Conservation (phyloP, 768 basidiomycete genomes). For the Lentinula edodes region DNA sequence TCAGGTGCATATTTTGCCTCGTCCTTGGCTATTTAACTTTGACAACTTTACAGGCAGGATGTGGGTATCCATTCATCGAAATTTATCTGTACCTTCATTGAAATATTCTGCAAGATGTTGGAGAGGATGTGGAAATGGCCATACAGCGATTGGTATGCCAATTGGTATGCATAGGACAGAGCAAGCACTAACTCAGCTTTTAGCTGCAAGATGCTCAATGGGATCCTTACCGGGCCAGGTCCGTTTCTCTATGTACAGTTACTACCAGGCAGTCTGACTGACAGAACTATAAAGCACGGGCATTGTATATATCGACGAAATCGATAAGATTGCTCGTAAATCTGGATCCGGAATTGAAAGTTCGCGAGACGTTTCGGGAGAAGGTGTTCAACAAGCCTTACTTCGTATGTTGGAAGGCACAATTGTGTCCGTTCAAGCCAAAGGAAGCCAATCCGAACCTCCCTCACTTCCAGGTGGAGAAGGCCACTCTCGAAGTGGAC, state of each 20-base stretch:
- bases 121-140: slow-evolving; percentile 93
- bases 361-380: slow-evolving; percentile 86
- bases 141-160: slow-evolving; percentile 73
- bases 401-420: slow-evolving; percentile 94
- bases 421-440: slow-evolving; percentile 74
- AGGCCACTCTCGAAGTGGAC: slow-evolving; percentile 43
- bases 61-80: slow-evolving; percentile 33
- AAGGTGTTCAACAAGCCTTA: slow-evolving; percentile 93
- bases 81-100: slow-evolving; percentile 5
- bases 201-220: slow-evolving; percentile 88
- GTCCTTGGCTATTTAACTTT: background rate
- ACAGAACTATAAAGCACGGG: slow-evolving; percentile 54
- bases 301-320: slow-evolving; percentile 94
- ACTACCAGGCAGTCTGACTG: too few species aligned
- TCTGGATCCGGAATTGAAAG: slow-evolving; percentile 56
- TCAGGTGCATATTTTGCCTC: slow-evolving; percentile 41
- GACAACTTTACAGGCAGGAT: slow-evolving; percentile 50
- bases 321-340: slow-evolving; percentile 87
- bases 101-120: slow-evolving; percentile 58
- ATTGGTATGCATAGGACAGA: background rate
- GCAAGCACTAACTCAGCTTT: slow-evolving; percentile 7
- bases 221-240: slow-evolving; percentile 82
- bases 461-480: slow-evolving; percentile 38
- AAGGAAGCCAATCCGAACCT: slow-evolving; percentile 46
- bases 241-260: slow-evolving; percentile 17